Percentiles rank a stretch among this genome's conserved stretches.
phyloP scores from a whole-genome alignment of 2,329 filamentous ascomycete genomes.

The Sordariomycetes sp. region DNA sequence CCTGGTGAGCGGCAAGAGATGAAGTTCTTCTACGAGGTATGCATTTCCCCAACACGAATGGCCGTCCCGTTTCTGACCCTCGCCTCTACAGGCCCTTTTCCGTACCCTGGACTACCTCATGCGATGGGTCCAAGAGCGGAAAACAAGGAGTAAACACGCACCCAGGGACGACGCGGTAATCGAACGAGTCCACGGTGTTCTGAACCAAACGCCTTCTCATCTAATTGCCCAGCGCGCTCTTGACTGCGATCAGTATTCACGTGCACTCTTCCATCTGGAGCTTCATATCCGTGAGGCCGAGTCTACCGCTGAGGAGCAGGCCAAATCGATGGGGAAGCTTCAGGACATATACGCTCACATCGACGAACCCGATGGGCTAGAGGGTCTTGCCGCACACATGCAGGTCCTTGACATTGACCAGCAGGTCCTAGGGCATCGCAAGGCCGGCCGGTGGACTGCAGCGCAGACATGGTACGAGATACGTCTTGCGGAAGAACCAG shows the following conservation, averaged over 20 bases:
- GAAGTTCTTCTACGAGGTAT: slow-evolving; percentile 78
- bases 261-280: slow-evolving; percentile 90
- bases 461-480: slow-evolving; percentile 98
- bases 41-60: slow-evolving; percentile 11
- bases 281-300: slow-evolving; percentile 60
- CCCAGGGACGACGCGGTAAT: slow-evolving; percentile 35
- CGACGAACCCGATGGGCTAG: slow-evolving; percentile 92
- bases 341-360: slow-evolving; percentile 96
- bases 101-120: slow-evolving; percentile 84
- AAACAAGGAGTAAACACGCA: slow-evolving; percentile 19
- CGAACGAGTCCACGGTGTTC: slow-evolving; percentile 35
- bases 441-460: slow-evolving; percentile 85
- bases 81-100: slow-evolving; percentile 61
- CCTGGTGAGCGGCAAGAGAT: slow-evolving; percentile 57
- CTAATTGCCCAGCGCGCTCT: slow-evolving; percentile 71
- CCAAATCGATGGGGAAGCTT: slow-evolving; percentile 56
- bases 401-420: slow-evolving; percentile 85
- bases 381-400: slow-evolving; percentile 83
- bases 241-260: slow-evolving; percentile 87
- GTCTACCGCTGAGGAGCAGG: slow-evolving; percentile 39
- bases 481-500: slow-evolving; percentile 67
- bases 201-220: slow-evolving; percentile 60
- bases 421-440: slow-evolving; percentile 84
- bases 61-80: slow-evolving; percentile 3
- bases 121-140: slow-evolving; percentile 77